Evolutionary conservation across 306 rosid genomes (phyloP).

Genomic region (Adenanthera pavonina): DNA sequence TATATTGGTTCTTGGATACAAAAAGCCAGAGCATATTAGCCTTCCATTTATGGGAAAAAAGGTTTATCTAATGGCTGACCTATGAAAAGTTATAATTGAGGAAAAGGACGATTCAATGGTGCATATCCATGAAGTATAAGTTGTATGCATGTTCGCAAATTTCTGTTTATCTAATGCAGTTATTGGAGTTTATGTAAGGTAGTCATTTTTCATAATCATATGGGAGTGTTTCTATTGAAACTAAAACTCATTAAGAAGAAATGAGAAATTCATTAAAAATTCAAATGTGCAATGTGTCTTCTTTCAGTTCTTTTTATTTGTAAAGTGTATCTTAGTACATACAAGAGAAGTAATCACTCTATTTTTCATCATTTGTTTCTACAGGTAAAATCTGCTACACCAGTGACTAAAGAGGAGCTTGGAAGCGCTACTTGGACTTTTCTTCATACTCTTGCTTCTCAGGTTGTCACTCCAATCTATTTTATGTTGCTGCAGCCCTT

Average conservation of each 20-base stretch:
- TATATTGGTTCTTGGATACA: neutral
- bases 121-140: conserved; percentile 2
- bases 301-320: neutral
- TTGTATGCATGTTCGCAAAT: conserved; percentile 9
- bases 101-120: neutral
- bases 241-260: conserved; percentile 1
- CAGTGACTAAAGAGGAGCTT: conserved; percentile 76
- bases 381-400: conserved; percentile 61
- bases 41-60: neutral
- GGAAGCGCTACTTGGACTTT: conserved; percentile 96
- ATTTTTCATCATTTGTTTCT: conserved; percentile 27
- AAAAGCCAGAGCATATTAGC: neutral
- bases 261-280: conserved; percentile 8
- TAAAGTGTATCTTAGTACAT: neutral
- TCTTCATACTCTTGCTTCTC: conserved; percentile 96
- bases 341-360: conserved; percentile 1
- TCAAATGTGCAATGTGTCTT: conserved; percentile 14
- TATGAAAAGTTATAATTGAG: conserved; percentile 1
- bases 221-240: neutral
- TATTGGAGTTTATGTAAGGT: neutral
- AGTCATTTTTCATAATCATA: neutral
- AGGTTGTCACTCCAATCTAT: conserved; percentile 53
- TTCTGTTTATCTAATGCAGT: neutral
- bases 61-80: neutral
- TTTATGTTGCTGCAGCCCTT: conserved; percentile 18